Base-by-base conservation (phyloP, 176 grass and related monocot species). In the Avena eriantha region DNA sequence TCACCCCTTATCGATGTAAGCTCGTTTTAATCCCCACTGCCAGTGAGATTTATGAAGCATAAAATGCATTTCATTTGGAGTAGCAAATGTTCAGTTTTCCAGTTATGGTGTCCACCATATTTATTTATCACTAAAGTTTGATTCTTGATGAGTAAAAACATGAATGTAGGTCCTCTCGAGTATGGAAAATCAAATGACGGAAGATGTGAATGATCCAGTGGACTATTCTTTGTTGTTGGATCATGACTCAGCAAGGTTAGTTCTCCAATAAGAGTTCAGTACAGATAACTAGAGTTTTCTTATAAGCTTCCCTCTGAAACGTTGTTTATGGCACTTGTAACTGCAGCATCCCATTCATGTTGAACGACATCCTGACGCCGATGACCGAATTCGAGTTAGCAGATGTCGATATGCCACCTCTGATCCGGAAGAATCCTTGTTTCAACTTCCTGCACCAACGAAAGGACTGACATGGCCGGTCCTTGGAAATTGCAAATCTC, bases 271-370 rank as follows among this genome's bases (percentile, higher is more conserved):
- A 17, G 22, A 43, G n/a, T 63, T 84, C 24, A 63, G 2, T 60
- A 53, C 56, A 79, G 57, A 60, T 76, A 17, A 48, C 41, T 36
- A 23, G 11, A n/a, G 11, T 87, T 73, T 21, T 45, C 39, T 8
- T 14, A 78, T 16, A 7, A 46, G 9, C 43, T 19, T 53, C 58
- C 48, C 22, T 69, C 65, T 11, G 18, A 73, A 65, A 84, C 21
- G 12, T 55, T 86, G 43, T 26, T n/a, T 2, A 56, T 83, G 73
- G 4, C 89, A 36, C 50, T 61, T 50, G 0, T 76, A 48, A 66
- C 63, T 73, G 74, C 93, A 95, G 96, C 54, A 92, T 94, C 61
- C 93, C 93, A 24, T 95, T 98, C 88, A 87, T 92, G 9, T 79
- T 86, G 69, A 84, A 98, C 6, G 96, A 98, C 64, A 91, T 98